Evolutionary conservation across 352 stramenopile genomes (phyloP).

Genomic region (Phytophthora niederhauseri): DNA sequence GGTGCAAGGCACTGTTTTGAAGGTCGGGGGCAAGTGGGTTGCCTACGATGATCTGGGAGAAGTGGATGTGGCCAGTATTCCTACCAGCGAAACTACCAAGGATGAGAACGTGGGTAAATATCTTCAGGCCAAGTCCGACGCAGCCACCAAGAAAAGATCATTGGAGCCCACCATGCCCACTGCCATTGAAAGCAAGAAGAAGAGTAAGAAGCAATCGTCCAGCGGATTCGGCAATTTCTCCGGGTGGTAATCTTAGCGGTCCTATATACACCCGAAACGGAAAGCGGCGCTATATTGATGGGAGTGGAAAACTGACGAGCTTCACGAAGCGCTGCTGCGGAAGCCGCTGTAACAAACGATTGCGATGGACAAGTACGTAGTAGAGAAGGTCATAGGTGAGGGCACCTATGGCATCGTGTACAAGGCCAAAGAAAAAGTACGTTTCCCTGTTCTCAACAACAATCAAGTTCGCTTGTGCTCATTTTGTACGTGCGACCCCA

Average conservation of each 20-base stretch:
- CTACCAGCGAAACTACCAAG: constrained; percentile 45
- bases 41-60: constrained; percentile 78
- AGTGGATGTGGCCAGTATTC: constrained; percentile 54
- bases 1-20: constrained; percentile 77
- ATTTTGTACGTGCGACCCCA: constrained; percentile 18
- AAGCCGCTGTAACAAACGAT: background rate
- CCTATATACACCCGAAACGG: constrained; percentile 20
- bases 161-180: constrained; percentile 38
- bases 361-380: constrained; percentile 80
- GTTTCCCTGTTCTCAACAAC: background rate
- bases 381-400: constrained; percentile 86
- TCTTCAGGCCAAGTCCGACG: constrained; percentile 39
- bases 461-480: background rate
- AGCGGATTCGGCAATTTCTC: constrained; percentile 84
- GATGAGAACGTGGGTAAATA: constrained; percentile 77
- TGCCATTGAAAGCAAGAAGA: constrained; percentile 83
- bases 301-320: constrained; percentile 7
- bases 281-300: constrained; percentile 20
- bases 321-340: no score
- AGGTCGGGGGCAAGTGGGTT: constrained; percentile 80
- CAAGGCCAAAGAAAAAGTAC: constrained; percentile 78
- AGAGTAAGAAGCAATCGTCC: constrained; percentile 49
- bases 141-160: constrained; percentile 32
- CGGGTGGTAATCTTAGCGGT: constrained; percentile 50
- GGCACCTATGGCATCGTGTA: constrained; percentile 87